Evolutionary conservation across 202 grass and related monocot genomes (phyloP).

Genomic region (Saccharum hybrid): DNA sequence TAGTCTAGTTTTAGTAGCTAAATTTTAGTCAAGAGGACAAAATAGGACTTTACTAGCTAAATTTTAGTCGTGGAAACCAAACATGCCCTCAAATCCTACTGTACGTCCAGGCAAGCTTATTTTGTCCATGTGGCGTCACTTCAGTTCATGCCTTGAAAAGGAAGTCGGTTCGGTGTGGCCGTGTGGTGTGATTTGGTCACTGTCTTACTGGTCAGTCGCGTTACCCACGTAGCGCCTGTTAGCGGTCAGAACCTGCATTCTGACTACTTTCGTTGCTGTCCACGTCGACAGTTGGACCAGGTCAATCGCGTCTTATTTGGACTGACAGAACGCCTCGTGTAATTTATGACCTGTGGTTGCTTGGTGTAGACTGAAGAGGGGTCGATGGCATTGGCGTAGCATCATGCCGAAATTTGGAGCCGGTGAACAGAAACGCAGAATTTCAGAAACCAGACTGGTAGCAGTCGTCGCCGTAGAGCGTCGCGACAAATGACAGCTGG

Average conservation of each 20-base stretch:
- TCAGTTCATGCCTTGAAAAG: not conserved
- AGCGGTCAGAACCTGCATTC: not conserved
- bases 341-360: not conserved
- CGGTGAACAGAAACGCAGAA: not conserved
- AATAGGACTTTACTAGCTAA: no score
- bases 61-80: no score
- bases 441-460: not conserved
- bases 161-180: not conserved
- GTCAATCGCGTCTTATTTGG: not conserved
- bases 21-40: no score
- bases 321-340: not conserved
- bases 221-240: not conserved
- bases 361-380: not conserved
- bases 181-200: not conserved
- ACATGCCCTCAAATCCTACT: not conserved
- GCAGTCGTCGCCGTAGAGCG: not conserved
- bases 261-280: not conserved
- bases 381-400: not conserved
- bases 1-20: no score
- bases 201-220: not conserved
- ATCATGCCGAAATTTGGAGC: not conserved
- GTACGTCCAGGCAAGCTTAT: no score
- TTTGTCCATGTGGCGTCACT: not conserved
- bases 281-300: not conserved
- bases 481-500: not conserved